phyloP scores from a whole-genome alignment of 768 basidiomycete genomes.

The Lyophyllum shimeji region DNA sequence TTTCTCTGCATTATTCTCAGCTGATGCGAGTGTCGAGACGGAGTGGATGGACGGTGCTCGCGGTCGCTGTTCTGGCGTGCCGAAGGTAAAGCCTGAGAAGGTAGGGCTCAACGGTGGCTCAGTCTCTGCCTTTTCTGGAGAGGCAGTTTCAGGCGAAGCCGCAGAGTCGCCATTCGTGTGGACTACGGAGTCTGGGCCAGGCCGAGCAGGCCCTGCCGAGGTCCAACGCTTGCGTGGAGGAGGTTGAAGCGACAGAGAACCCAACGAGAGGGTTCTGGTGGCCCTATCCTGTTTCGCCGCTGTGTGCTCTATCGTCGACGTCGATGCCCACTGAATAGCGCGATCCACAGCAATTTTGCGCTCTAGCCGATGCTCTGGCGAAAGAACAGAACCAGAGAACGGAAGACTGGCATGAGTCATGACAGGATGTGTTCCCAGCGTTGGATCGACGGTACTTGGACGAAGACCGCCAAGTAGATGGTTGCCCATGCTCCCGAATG shows the following conservation, averaged over 20 bases:
- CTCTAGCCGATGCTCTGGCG: conserved; percentile 33
- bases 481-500: conserved; percentile 55
- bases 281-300: conserved; percentile 21
- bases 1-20: conserved; percentile 34
- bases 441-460: conserved; percentile 33
- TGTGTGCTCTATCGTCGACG: conserved; percentile 3
- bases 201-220: conserved; percentile 25
- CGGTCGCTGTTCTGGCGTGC: conserved; percentile 37
- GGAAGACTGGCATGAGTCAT: conserved; percentile 31
- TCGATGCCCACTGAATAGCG: conserved; percentile 10
- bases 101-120: conserved; percentile 27
- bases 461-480: conserved; percentile 55
- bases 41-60: conserved; percentile 44
- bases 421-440: conserved; percentile 22
- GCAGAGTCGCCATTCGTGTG: conserved; percentile 13
- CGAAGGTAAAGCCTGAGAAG: conserved; percentile 29
- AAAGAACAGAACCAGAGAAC: conserved; percentile 27
- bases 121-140: conserved; percentile 19
- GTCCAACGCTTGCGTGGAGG: conserved; percentile 52
- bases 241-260: conserved; percentile 42
- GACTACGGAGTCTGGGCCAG: conserved; percentile 14
- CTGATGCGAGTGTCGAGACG: conserved; percentile 44
- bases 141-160: conserved; percentile 14
- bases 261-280: conserved; percentile 32
- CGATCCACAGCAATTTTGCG: conserved; percentile 28